A percentile compares a stretch with the other conserved stretches of the same genome.
Conservation (phyloP, 2,329 filamentous ascomycete genomes). For the Cercospora beticola region DNA sequence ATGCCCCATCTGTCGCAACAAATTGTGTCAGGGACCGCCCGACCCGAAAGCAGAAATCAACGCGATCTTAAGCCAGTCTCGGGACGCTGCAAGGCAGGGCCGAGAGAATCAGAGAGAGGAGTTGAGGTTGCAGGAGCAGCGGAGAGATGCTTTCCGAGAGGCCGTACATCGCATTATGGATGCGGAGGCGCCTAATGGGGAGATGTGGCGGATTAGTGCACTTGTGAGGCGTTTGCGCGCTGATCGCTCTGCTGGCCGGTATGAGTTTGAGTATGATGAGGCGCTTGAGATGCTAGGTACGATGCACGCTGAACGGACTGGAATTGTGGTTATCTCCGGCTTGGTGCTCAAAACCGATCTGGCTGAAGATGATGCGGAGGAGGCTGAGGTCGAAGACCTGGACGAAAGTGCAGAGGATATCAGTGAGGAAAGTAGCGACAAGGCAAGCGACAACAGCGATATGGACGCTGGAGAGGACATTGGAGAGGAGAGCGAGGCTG, state of each 20-base stretch:
- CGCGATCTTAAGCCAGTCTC: neutral
- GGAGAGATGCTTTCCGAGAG: neutral
- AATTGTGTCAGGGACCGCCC: neutral
- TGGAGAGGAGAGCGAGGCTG: neutral
- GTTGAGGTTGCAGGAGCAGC: neutral
- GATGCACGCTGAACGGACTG: neutral
- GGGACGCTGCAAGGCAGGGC: neutral
- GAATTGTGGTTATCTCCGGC: neutral
- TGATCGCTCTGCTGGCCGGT: neutral
- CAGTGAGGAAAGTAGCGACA: neutral
- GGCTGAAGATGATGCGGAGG: neutral
- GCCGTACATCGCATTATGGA: neutral
- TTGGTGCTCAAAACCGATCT: neutral
- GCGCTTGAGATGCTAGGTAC: neutral
- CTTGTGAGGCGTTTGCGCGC: neutral
- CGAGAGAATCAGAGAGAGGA: neutral
- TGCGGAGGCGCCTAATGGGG: neutral
- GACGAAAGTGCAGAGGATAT: neutral
- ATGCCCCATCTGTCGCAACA: neutral
- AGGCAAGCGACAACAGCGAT: neutral
- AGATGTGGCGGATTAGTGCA: neutral
- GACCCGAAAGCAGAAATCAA: neutral
- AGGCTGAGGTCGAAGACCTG: neutral
- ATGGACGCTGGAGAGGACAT: neutral
- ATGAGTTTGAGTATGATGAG: neutral